These are phyloP conservation scores for Aspergillus udagawae DNA, from an alignment of 2,329 filamentous ascomycete genomes.

Conservation along the genomic window DNA sequence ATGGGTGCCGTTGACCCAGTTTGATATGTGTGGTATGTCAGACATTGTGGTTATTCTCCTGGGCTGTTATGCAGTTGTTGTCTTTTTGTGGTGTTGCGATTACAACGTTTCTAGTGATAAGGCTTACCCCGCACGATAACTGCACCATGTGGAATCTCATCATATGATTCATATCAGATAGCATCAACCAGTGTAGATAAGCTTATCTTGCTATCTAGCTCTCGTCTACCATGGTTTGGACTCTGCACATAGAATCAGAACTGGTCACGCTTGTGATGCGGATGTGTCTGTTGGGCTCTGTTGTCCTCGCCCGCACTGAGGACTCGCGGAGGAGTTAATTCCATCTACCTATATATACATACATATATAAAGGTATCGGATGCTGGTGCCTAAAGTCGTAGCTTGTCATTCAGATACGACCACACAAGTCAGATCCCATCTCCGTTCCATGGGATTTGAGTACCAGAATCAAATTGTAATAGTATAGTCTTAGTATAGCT, in stretches of 20 bases:
- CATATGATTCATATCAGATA: background rate
- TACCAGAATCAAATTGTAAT: no score
- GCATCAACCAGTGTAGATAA: background rate
- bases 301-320: no score
- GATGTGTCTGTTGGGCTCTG: no score
- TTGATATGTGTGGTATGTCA: slow-evolving; percentile 21
- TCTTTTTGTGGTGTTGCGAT: background rate
- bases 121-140: background rate
- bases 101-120: background rate
- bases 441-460: no score
- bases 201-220: background rate
- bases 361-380: no score
- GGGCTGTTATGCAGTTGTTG: background rate
- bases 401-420: no score
- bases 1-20: slow-evolving; percentile 28
- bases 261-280: no score
- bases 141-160: background rate
- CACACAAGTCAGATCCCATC: no score
- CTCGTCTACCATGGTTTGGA: background rate
- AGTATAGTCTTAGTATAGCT: no score
- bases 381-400: no score
- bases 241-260: background rate
- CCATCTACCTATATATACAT: no score
- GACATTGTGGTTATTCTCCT: slow-evolving; percentile 5
- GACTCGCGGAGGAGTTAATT: no score